These are phyloP conservation scores for Penstemon davidsonii DNA, from an alignment of 257 asterid species.

Conservation along the genomic window DNA sequence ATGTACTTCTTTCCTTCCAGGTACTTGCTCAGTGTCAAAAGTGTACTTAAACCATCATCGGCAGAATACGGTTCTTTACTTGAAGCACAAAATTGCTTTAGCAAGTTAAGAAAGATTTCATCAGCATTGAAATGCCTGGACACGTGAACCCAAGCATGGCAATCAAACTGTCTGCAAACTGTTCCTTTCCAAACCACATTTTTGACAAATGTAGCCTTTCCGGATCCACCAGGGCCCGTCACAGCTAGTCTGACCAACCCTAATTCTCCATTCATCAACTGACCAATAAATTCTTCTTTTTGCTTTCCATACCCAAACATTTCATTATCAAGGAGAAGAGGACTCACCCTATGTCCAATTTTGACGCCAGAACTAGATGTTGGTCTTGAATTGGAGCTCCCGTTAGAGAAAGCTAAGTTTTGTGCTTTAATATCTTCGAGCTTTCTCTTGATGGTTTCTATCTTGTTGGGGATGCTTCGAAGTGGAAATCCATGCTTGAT, in stretches of 20 bases:
- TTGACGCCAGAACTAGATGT: not conserved
- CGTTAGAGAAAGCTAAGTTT: not conserved
- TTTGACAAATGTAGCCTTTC: constrained; percentile 31
- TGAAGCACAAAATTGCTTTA: constrained; percentile 18
- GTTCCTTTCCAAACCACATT: constrained; percentile 22
- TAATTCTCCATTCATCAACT: constrained; percentile 20
- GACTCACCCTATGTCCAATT: constrained; percentile 14
- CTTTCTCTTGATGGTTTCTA: not conserved
- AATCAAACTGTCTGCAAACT: constrained; percentile 29
- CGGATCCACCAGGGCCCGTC: constrained; percentile 39
- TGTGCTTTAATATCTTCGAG: not conserved
- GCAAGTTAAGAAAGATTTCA: constrained; percentile 13
- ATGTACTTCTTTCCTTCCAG: constrained; percentile 33
- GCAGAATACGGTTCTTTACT: constrained; percentile 18
- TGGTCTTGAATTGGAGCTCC: not conserved
- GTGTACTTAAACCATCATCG: not conserved
- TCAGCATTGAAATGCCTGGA: constrained; percentile 12
- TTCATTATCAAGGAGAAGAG: constrained; percentile 34
- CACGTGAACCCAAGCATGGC: constrained; percentile 39
- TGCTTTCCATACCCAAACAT: constrained; percentile 35
- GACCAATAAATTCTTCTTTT: not conserved
- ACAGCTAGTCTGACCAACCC: constrained; percentile 26
- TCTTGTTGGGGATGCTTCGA: constrained; percentile 2
- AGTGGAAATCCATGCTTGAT: constrained; percentile 21
- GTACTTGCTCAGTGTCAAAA: constrained; percentile 4